A percentile compares a stretch with the other conserved stretches of the same genome.
Evolutionary conservation across 2,329 filamentous ascomycete species (phyloP).

Genomic region (Xylariaceae sp.): DNA sequence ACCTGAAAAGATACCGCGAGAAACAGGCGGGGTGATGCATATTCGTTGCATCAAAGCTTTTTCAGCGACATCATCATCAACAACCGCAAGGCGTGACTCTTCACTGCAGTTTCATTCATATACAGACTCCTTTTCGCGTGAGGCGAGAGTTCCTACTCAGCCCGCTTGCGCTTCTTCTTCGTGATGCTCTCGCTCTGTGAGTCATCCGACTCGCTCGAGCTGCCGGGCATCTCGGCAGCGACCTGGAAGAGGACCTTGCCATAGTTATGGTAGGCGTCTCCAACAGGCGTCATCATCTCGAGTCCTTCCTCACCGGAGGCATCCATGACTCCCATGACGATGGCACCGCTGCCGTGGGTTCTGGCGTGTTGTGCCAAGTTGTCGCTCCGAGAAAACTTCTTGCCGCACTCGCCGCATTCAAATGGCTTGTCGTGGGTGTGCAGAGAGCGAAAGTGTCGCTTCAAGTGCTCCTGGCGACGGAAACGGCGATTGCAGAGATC

Average conservation of each 20-base stretch:
- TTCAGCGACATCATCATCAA: no score
- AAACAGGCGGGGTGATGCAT: background rate
- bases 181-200: constrained; percentile 40
- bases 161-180: constrained; percentile 77
- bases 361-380: constrained; percentile 94
- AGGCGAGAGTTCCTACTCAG: constrained; percentile 41
- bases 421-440: constrained; percentile 99
- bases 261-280: constrained; percentile 60
- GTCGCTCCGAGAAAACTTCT: constrained; percentile 98
- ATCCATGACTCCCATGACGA: constrained; percentile 85
- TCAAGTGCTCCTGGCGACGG: constrained; percentile 95
- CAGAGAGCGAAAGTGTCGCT: constrained; percentile 96
- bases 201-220: constrained; percentile 53
- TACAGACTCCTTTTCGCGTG: no score
- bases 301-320: constrained; percentile 49
- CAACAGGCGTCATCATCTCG: constrained; percentile 40
- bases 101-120: no score
- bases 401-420: constrained; percentile 93
- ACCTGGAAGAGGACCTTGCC: constrained; percentile 80
- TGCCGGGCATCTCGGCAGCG: constrained; percentile 66
- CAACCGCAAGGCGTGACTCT: no score
- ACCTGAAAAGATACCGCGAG: background rate
- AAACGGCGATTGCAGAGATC: constrained; percentile 94
- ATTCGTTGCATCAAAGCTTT: no score
- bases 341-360: constrained; percentile 83